These are phyloP conservation scores for Lumnitzera racemosa DNA, from an alignment of 345 rosid genomes.

Conservation along the genomic window DNA sequence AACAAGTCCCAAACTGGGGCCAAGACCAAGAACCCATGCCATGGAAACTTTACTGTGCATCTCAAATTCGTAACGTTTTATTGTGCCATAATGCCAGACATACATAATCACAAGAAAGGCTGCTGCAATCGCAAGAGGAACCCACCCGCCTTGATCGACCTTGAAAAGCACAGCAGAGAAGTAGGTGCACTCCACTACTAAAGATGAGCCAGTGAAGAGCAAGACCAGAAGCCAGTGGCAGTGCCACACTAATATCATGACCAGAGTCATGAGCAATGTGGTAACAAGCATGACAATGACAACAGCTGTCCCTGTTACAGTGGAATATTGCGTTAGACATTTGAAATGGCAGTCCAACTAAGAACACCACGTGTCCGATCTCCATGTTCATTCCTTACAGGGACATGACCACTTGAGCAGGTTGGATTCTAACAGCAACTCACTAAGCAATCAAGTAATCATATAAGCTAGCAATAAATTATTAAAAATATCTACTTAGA, in stretches of 20 bases:
- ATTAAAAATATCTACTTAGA: too few species aligned
- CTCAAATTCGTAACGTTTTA: conserved; percentile 73
- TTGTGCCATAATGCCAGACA: conserved; percentile 66
- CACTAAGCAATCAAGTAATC: too few species aligned
- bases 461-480: too few species aligned
- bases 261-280: conserved; percentile 57
- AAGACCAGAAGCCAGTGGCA: conserved; percentile 69
- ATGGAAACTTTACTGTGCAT: conserved; percentile 68
- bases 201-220: conserved; percentile 45
- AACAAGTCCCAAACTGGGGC: conserved; percentile 86
- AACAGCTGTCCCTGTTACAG: conserved; percentile 61
- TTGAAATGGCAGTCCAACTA: too few species aligned
- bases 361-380: too few species aligned
- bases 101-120: conserved; percentile 59
- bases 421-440: too few species aligned
- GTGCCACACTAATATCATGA: conserved; percentile 76
- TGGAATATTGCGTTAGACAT: background rate
- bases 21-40: conserved; percentile 88
- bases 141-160: conserved; percentile 79
- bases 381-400: too few species aligned
- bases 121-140: conserved; percentile 64
- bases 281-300: conserved; percentile 68
- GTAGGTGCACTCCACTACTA: conserved; percentile 52
- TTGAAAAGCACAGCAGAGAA: conserved; percentile 63
- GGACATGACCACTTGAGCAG: too few species aligned